Percentiles rank a stretch among this genome's conserved stretches.
Evolutionary conservation across 768 basidiomycete species (phyloP).

Genomic region (Tephrocybe sp.): DNA sequence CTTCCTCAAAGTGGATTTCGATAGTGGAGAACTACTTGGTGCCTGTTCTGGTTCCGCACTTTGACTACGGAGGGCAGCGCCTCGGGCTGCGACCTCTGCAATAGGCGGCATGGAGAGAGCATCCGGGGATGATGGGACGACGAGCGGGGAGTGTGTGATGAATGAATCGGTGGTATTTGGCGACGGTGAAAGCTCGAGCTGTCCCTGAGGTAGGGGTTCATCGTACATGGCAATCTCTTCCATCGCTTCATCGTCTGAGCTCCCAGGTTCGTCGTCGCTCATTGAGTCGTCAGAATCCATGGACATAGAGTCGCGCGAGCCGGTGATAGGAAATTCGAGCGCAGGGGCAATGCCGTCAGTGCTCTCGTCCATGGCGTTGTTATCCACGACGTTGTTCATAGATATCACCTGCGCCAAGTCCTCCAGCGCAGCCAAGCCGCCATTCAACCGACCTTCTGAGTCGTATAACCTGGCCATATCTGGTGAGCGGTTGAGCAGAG

Average conservation of each 20-base stretch:
- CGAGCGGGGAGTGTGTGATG: conserved; percentile 29
- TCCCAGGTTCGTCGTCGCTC: conserved; percentile 66
- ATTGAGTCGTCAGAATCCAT: conserved; percentile 78
- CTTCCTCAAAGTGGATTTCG: conserved; percentile 42
- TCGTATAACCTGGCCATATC: conserved; percentile 76
- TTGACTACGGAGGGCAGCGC: conserved; percentile 21
- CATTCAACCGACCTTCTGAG: conserved; percentile 77
- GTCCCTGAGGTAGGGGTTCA: conserved; percentile 36
- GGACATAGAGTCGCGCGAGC: conserved; percentile 48
- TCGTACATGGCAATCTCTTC: conserved; percentile 82
- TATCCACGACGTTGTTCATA: conserved; percentile 52
- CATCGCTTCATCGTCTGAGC: conserved; percentile 77
- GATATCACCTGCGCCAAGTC: conserved; percentile 84
- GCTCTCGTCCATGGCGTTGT: conserved; percentile 55
- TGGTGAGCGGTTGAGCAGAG: conserved; percentile 78
- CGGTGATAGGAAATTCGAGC: conserved; percentile 65
- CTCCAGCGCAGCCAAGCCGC: conserved; percentile 83
- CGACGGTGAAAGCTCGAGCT: conserved; percentile 29
- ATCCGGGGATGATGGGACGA: conserved; percentile 30
- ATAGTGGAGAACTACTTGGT: conserved; percentile 29
- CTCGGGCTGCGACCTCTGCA: conserved; percentile 26
- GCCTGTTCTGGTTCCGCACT: conserved; percentile 14
- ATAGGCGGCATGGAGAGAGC: conserved; percentile 27
- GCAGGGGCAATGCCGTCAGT: conserved; percentile 61
- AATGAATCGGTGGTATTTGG: conserved; percentile 27